Percentiles rank a stretch among this genome's conserved stretches.
phyloP scores from a whole-genome alignment of 768 basidiomycete genomes.

The Kwoniella dejecticola region DNA sequence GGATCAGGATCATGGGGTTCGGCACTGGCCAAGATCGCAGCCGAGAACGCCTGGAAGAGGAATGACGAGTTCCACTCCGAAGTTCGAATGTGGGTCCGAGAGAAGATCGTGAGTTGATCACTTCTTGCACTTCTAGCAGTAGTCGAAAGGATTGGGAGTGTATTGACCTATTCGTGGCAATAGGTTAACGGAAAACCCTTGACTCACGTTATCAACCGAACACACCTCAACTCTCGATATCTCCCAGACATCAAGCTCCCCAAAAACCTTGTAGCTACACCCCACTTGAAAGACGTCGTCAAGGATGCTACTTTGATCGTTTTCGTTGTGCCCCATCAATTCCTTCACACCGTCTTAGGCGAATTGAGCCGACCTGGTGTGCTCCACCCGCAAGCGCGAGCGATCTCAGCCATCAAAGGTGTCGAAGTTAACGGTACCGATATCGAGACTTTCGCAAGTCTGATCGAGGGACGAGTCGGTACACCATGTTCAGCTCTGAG shows the following conservation, averaged over 20 bases:
- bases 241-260: constrained; percentile 57
- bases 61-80: constrained; percentile 56
- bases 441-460: constrained; percentile 58
- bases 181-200: constrained; percentile 55
- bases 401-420: constrained; percentile 60
- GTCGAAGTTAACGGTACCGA: constrained; percentile 58
- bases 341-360: constrained; percentile 47
- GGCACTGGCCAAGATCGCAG: constrained; percentile 57
- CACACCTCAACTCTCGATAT: constrained; percentile 58
- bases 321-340: constrained; percentile 59
- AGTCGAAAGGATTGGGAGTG: too few species aligned
- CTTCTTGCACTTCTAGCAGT: not conserved
- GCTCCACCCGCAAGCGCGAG: constrained; percentile 52
- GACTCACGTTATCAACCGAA: constrained; percentile 59
- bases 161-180: not conserved
- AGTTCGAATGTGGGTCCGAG: constrained; percentile 59
- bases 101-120: constrained; percentile 56
- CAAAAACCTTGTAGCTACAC: constrained; percentile 57
- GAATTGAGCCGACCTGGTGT: constrained; percentile 48
- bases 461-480: constrained; percentile 57
- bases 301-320: constrained; percentile 58
- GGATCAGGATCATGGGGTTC: constrained; percentile 57
- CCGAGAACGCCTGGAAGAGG: constrained; percentile 50
- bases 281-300: constrained; percentile 57
- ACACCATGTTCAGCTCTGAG: constrained; percentile 57